Base-by-base conservation (phyloP, 306 rosid species). In the Lathyrus aphaca region DNA sequence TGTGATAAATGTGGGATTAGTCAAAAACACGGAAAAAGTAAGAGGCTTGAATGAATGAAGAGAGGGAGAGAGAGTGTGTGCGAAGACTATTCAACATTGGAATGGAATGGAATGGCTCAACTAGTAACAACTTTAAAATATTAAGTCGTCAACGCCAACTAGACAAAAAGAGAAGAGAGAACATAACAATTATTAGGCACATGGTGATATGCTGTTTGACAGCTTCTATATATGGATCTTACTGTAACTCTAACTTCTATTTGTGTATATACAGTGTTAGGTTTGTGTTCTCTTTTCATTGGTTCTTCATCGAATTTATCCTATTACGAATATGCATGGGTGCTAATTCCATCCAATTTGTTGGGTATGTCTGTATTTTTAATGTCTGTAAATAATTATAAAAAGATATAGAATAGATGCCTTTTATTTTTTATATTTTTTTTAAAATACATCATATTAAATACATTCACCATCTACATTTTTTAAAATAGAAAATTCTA, bases 11-110 rank as follows among this genome's bases (percentile, higher is more conserved):
- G 67, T 42, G 19, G 65, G 15, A 15, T 14, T 66, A 77, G 91
- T 86, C 91, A 86, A 82, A 83, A 30, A 84, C 84, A 86, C 85
- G 89, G 75, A 62, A 62, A 58, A 82, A 53, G 15, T 1, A 5
- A 14, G 12, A 15, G 57, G 87, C 55, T 80, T 68, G n/a, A n/a
- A n/a, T 46, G 63, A n/a, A 43, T 45, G 7, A 15, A 18, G 46
- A 29, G 61, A 38, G 77, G 4, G 8, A 32, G 8, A 12, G 59
- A 29, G 56, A 35, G 6, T 45, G 62, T 11, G 60, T 8, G 32
- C 46, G 1, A 71, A 64, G 84, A 81, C 86, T 81, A 78, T 79
- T 83, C 86, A 38, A 73, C 71, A 78, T 74, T 18, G 16, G 71
- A 65, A 23, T 27, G 16, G 71, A 65, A 23, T 27, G 43, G 37